Base-by-base conservation (phyloP, 179 eudicot species). In the Silene vulgaris region DNA sequence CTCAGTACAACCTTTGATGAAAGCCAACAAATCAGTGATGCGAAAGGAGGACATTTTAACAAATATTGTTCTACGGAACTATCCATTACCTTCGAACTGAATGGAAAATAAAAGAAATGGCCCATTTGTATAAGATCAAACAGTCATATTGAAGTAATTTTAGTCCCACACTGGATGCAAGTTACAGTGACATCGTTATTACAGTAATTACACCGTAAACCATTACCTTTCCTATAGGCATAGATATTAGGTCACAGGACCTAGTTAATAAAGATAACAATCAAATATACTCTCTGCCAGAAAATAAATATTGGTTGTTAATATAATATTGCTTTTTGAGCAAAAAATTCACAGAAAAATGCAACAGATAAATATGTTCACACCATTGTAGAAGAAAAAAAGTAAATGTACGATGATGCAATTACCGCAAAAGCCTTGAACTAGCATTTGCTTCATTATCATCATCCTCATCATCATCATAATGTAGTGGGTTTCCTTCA, bases 401-500 rank as follows among this genome's bases (percentile, higher is more conserved):
- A 1, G 76, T 35, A 69, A 75, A 65, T 70, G 65, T 60, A 62
- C 32, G 26, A 67, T 20, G 72, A 78, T 67, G 61, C 63, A 77
- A 57, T 81, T 87, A 90, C 98, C 91, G 83, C 74, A 77, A 77
- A 73, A 80, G 75, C 80, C 72, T 87, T 71, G 81, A 59, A 74
- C 73, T 73, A 66, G 81, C 80, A 84, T 81, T 67, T 45, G 80
- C 80, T 63, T 83, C 83, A 77, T 80, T 80, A 12, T 90, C 90
- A 32, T 85, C 88, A 74, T 84, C 89, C 3, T 80, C 80, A 59
- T 83, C 83, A 77, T 81, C 81, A 12, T 90, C 90, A 28, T 78
- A 81, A 79, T 85, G 83, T 75, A 82, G 79, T 79, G 85, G 84
- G 82, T 84, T 86, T 74, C 83, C 88, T 84, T 91, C 96, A 82